Evolutionary conservation across 345 rosid genomes (phyloP).

Genomic region (Rhodomyrtus tomentosa): DNA sequence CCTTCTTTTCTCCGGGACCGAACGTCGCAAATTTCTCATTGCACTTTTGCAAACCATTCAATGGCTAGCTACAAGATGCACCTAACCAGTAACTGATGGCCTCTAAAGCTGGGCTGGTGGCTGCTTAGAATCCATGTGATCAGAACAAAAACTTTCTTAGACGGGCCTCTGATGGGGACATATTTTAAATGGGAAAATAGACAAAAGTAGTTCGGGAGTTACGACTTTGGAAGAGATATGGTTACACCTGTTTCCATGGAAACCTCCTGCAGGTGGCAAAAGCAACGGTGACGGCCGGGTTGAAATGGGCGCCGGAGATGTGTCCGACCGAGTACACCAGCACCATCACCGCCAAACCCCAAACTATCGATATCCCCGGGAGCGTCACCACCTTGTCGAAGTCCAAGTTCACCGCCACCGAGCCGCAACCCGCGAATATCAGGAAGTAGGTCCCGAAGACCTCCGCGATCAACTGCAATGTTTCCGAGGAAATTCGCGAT

Average conservation of each 20-base stretch:
- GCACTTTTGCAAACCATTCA: background rate
- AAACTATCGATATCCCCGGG: slow-evolving; percentile 68
- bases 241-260: slow-evolving; percentile 63
- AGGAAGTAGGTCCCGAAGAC: slow-evolving; percentile 67
- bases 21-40: background rate
- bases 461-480: slow-evolving; percentile 67
- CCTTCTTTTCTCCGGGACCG: background rate
- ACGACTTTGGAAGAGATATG: background rate
- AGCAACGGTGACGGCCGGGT: slow-evolving; percentile 93
- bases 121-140: background rate
- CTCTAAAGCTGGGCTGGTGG: background rate
- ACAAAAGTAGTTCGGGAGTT: background rate
- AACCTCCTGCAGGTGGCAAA: slow-evolving; percentile 73
- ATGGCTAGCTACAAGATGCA: background rate
- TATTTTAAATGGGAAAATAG: background rate
- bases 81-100: background rate
- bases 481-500: background rate
- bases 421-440: slow-evolving; percentile 76
- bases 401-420: slow-evolving; percentile 67
- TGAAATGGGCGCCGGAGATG: slow-evolving; percentile 97
- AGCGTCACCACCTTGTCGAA: slow-evolving; percentile 56
- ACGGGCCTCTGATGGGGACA: background rate
- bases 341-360: slow-evolving; percentile 88
- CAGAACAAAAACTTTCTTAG: background rate
- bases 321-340: slow-evolving; percentile 82